These are phyloP conservation scores for Trichosporon sp. DNA, from an alignment of 1,284 basidiomycete genomes.

Conservation along the genomic window DNA sequence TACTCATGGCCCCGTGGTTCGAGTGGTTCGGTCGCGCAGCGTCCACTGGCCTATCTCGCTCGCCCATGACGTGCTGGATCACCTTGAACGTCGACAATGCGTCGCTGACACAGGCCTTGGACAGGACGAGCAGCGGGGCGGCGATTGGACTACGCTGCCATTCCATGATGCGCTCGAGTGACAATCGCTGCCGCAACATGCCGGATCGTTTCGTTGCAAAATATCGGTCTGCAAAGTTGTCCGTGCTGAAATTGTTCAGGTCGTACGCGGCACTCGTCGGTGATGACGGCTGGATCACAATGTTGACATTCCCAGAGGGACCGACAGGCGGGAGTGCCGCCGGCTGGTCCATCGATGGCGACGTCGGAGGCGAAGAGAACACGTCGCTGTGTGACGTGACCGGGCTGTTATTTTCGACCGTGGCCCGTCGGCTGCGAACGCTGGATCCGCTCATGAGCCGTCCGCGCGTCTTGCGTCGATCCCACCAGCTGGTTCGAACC, in stretches of 20 bases:
- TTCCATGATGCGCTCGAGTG: constrained; percentile 79
- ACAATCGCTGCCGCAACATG: constrained; percentile 69
- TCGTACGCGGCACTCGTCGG: constrained; percentile 27
- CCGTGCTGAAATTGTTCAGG: constrained; percentile 65
- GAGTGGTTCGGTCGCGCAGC: constrained; percentile 29
- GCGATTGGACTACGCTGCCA: constrained; percentile 80
- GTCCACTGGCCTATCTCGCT: constrained; percentile 66
- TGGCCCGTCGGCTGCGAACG: constrained; percentile 3
- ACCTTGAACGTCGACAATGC: constrained; percentile 83
- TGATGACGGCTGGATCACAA: constrained; percentile 32
- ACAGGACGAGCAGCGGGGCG: constrained; percentile 72
- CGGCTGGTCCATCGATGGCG: constrained; percentile 24
- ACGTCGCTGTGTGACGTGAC: constrained; percentile 18
- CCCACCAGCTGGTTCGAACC: constrained; percentile 27
- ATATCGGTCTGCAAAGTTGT: constrained; percentile 78
- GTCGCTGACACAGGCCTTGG: constrained; percentile 66
- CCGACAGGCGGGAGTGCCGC: constrained; percentile 7
- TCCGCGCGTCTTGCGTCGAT: constrained; percentile 24
- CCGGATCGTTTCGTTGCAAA: constrained; percentile 85
- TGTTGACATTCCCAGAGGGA: constrained; percentile 27
- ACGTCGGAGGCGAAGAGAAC: constrained; percentile 20
- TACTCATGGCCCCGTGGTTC: constrained; percentile 18
- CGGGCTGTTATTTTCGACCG: constrained; percentile 20
- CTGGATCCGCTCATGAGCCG: constrained; percentile 24
- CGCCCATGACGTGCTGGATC: constrained; percentile 88